phyloP scores from a whole-genome alignment of 306 rosid species.

The Cicer pinnatifidum region DNA sequence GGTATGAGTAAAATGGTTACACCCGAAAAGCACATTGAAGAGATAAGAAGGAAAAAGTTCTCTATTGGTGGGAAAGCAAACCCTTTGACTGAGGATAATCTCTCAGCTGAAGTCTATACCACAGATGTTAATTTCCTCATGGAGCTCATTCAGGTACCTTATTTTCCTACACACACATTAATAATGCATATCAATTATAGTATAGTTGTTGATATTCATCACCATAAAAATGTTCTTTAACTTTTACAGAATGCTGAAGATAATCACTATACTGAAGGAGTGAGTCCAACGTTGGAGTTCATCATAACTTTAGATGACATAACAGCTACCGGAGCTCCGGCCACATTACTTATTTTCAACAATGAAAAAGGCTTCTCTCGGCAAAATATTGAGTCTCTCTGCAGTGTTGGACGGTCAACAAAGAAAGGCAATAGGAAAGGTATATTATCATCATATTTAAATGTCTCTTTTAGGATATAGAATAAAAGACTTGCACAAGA shows the following conservation, averaged over 20 bases:
- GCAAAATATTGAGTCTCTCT: slow-evolving; percentile 66
- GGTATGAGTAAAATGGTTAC: neutral
- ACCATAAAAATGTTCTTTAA: neutral
- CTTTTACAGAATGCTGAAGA: slow-evolving; percentile 76
- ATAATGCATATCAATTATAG: neutral
- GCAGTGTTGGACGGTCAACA: slow-evolving; percentile 80
- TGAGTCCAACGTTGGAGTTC: slow-evolving; percentile 67
- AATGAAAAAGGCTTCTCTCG: slow-evolving; percentile 72
- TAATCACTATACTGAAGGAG: slow-evolving; percentile 56
- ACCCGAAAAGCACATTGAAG: slow-evolving; percentile 22
- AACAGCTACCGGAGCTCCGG: slow-evolving; percentile 63
- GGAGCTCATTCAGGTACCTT: slow-evolving; percentile 76
- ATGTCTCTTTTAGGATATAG: neutral
- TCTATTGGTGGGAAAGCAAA: slow-evolving; percentile 59
- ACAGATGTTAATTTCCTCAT: slow-evolving; percentile 76
- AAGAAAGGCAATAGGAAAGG: slow-evolving; percentile 80
- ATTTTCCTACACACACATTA: neutral
- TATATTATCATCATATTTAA: slow-evolving; percentile 6
- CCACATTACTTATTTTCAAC: slow-evolving; percentile 70
- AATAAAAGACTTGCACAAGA: too few species aligned
- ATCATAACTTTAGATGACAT: slow-evolving; percentile 66
- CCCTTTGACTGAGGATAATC: slow-evolving; percentile 57
- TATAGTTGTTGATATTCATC: neutral
- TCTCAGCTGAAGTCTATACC: slow-evolving; percentile 71
- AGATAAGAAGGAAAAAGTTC: slow-evolving; percentile 60